Base-by-base conservation (phyloP, 2,329 filamentous ascomycete species). In the Ustulina deusta region DNA sequence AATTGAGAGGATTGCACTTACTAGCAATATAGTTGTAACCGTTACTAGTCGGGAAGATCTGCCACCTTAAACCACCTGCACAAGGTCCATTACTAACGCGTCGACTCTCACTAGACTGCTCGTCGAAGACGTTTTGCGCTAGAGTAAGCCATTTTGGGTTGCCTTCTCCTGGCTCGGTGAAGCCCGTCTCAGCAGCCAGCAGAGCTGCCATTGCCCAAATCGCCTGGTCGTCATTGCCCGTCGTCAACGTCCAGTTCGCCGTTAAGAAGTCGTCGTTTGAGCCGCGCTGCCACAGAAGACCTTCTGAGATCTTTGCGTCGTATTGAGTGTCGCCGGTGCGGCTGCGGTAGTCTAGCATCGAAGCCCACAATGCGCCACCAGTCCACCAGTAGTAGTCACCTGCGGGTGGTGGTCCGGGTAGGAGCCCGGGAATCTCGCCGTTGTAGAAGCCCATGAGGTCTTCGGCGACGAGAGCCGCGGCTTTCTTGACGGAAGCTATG, bases 131-230 rank as follows among this genome's bases (percentile, higher is more conserved):
- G 1, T 85, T 87, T 72, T 88, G 85, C 0, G 87, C 88, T 62
- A 91, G 81, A 15, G 83, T 82, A 6, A 90, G 79, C 89, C 89
- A 92, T 51, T 84, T 82, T 0, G 85, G 83, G 40, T 83, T 68
- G 15, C 78, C 81, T 0, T 79, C 65, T 0, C 81, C 79, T 3
- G 85, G 83, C 67, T 87, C 82, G 1, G 85, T 84, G 68, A 87
- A 90, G 63, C 85, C 86, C 49, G 85, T 82, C 76, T 91, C 88
- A 25, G 85, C 84, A 1, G 89, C 89, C 7, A 83, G 82, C 71
- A 91, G 82, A n/a, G 86, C 87, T 1, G 88, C 86, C 73, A 90
- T 81, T 1, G 83, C 88, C 89, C 89, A 91, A 73, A 90, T 88
- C 7, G 84, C 83, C 78, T 87, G 85, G 66, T 87, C 85, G 65